phyloP scores from a whole-genome alignment of 371 early-diverging fungal genomes.

The Mortierella sp. region DNA sequence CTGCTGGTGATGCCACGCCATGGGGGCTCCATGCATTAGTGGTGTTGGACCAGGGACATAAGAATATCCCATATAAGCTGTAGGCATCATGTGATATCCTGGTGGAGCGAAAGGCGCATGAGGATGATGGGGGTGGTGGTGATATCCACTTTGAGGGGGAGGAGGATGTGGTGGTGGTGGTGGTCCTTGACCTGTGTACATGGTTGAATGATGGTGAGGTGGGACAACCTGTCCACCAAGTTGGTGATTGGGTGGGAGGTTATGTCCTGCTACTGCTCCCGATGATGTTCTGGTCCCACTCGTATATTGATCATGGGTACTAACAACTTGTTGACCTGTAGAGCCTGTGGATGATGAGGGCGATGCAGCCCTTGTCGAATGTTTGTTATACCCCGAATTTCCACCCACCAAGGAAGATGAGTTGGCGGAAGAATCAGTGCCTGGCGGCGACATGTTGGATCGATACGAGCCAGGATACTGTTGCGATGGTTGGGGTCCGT shows the following conservation, averaged over 20 bases:
- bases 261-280: slow-evolving; percentile 11
- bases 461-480: slow-evolving; percentile 12
- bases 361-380: background rate
- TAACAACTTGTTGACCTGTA: slow-evolving; percentile 10
- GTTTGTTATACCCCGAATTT: slow-evolving; percentile 8
- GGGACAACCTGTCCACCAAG: slow-evolving; percentile 11
- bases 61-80: slow-evolving; percentile 40
- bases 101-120: slow-evolving; percentile 27
- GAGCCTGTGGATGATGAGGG: slow-evolving; percentile 3
- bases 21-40: slow-evolving; percentile 25
- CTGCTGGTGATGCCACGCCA: slow-evolving; percentile 37
- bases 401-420: no score
- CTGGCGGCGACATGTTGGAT: slow-evolving; percentile 3
- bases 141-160: slow-evolving; percentile 23
- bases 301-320: slow-evolving; percentile 10
- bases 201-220: slow-evolving; percentile 15
- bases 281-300: background rate
- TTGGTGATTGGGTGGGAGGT: slow-evolving; percentile 3
- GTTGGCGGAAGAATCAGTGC: background rate
- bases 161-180: no score
- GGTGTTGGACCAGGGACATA: slow-evolving; percentile 25
- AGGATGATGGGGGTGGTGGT: no score
- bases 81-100: slow-evolving; percentile 41
- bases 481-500: slow-evolving; percentile 13
- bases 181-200: slow-evolving; percentile 26